Evolutionary conservation across 208 protist species (phyloP).

Genomic region (Naegleria lovaniensis): DNA sequence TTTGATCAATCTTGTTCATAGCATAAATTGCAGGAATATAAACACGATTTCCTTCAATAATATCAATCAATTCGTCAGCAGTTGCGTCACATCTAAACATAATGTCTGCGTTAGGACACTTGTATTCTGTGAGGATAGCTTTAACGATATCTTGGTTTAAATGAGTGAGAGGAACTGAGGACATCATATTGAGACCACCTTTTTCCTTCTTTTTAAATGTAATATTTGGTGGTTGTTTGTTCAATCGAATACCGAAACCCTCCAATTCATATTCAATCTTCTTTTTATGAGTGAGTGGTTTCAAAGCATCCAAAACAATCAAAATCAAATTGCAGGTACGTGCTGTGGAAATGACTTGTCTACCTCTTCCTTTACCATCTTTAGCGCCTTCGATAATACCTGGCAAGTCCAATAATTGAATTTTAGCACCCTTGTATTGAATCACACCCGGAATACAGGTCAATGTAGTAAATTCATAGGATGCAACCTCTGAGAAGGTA

Average conservation of each 20-base stretch:
- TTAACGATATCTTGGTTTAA: constrained; percentile 83
- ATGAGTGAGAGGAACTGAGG: constrained; percentile 71
- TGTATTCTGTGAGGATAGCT: constrained; percentile 83
- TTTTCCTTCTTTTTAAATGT: constrained; percentile 85
- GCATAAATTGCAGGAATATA: constrained; percentile 94
- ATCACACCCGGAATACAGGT: constrained; percentile 93
- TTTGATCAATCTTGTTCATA: constrained; percentile 98
- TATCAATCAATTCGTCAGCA: constrained; percentile 95
- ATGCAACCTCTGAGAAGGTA: constrained; percentile 90
- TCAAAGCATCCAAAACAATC: constrained; percentile 93
- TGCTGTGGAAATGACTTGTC: constrained; percentile 92
- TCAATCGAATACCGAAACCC: constrained; percentile 97
- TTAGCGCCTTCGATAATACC: constrained; percentile 99
- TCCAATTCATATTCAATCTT: constrained; percentile 94
- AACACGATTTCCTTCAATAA: constrained; percentile 89
- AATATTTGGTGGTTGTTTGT: constrained; percentile 91
- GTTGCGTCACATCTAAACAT: constrained; percentile 79
- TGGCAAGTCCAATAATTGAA: constrained; percentile 90
- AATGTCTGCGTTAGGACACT: constrained; percentile 89
- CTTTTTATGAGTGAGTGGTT: constrained; percentile 89
- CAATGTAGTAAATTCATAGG: constrained; percentile 98
- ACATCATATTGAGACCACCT: constrained; percentile 73
- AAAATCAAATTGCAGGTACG: constrained; percentile 95
- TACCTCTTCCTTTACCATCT: constrained; percentile 96
- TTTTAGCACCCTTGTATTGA: constrained; percentile 84